Base-by-base conservation (phyloP, 768 basidiomycete genomes). In the Pluteus cervinus region DNA sequence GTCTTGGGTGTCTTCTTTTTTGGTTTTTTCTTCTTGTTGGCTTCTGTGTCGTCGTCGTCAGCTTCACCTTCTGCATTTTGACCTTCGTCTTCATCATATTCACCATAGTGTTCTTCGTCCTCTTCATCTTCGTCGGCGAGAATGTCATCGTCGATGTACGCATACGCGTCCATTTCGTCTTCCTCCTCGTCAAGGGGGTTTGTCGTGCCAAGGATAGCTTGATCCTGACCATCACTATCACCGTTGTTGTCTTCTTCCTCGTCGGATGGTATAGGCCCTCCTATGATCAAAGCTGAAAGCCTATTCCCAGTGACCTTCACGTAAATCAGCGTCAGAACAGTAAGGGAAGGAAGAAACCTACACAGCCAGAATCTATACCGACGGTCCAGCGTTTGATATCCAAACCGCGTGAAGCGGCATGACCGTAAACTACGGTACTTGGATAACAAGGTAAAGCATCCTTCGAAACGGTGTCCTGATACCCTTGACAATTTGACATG, bases 301-400 rank as follows among this genome's bases (percentile, higher is more conserved):
- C 63, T 60, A 26, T 71, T 65, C 5, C 76, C 73, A 50, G 88
- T 83, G 29, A 77, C 64, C 70, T 77, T 21, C 24, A 24, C 17
- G 22, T 16, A 31, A 24, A 14, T 36, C 29, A 43, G 17, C 42
- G 39, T 18, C 23, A 3, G 29, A 15, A 24, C 10, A 20, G 16
- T n/a, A 6, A 18, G 12, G 31, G 24, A 17, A 18, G 14, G 29
- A 25, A 24, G 17, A 24, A 40, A 65, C 80, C 55, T 54, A 90
- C 86, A 52, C 91, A 94, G 8, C 87, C 92, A 0, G 84, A 73
- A 55, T 98, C 93, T 23, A 94, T 59, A 2, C 93, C 93, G 42
- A 91, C 62, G 3, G 81, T 76, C 83, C 85, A 94, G 15, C 84
- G 69, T 44, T 84, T 81, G 46, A 90, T 57, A 54, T 92, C 88